Evolutionary conservation across 495 filamentous ascomycete genomes (phyloP).

Genomic region (Talaromyces thailandensis): DNA sequence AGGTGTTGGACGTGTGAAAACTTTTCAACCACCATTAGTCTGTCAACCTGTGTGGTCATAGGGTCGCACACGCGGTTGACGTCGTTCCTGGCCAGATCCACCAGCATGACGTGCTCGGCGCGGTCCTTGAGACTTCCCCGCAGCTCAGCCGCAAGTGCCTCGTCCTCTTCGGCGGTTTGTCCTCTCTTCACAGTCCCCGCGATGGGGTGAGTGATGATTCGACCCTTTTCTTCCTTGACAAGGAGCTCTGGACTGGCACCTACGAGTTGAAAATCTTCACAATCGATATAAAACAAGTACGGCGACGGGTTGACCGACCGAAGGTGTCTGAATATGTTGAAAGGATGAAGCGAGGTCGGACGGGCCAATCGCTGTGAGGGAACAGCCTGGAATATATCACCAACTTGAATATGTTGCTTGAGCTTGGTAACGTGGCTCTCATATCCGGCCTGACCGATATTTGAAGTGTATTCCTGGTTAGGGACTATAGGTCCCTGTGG

Average conservation of each 20-base stretch:
- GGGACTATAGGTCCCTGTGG: slow-evolving; percentile 61
- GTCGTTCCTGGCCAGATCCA: slow-evolving; percentile 95
- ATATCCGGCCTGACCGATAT: slow-evolving; percentile 83
- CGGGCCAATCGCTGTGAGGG: slow-evolving; percentile 88
- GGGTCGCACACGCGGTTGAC: slow-evolving; percentile 95
- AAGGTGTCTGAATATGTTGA: slow-evolving; percentile 96
- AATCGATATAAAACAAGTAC: slow-evolving; percentile 94
- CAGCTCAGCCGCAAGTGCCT: slow-evolving; percentile 67
- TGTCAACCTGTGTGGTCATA: slow-evolving; percentile 75
- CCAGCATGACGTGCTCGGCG: slow-evolving; percentile 97
- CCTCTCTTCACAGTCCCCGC: slow-evolving; percentile 90
- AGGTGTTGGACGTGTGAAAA: slow-evolving; percentile 97
- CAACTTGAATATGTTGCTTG: slow-evolving; percentile 79
- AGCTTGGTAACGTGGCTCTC: slow-evolving; percentile 72
- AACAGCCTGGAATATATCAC: slow-evolving; percentile 96
- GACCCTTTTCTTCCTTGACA: slow-evolving; percentile 77
- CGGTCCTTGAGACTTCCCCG: slow-evolving; percentile 80
- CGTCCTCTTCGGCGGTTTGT: slow-evolving; percentile 70
- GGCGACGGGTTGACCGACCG: slow-evolving; percentile 93
- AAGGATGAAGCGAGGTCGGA: slow-evolving; percentile 84
- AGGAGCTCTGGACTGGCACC: slow-evolving; percentile 91
- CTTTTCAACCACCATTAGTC: slow-evolving; percentile 89
- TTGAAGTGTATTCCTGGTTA: slow-evolving; percentile 77
- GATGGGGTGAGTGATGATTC: slow-evolving; percentile 94
- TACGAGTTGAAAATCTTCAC: slow-evolving; percentile 84